phyloP scores from a whole-genome alignment of 495 filamentous ascomycete species.

The Neurospora sp. region DNA sequence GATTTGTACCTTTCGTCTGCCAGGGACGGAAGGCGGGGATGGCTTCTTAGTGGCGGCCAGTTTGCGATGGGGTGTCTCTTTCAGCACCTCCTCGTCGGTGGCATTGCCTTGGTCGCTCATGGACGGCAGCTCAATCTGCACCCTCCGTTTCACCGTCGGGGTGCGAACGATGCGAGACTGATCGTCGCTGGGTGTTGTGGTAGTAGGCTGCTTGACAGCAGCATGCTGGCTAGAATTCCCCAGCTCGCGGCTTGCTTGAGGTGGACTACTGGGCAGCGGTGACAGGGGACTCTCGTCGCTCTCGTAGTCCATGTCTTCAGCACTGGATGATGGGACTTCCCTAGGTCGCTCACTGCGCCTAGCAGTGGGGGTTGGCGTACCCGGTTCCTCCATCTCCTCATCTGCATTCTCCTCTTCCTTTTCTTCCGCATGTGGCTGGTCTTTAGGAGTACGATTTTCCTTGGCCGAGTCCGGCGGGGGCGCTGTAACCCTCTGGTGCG shows the following conservation, averaged over 20 bases:
- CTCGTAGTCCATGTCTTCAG: neutral
- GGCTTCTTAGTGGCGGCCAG: neutral
- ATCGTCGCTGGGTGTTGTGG: neutral
- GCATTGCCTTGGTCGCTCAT: neutral
- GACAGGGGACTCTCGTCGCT: neutral
- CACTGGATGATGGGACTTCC: neutral
- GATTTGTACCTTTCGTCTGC: neutral
- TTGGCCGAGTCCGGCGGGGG: conserved; percentile 2
- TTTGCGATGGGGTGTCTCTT: conserved; percentile 15
- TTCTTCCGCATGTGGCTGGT: conserved; percentile 8
- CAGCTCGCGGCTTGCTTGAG: neutral
- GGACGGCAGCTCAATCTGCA: conserved; percentile 10
- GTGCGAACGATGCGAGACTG: neutral
- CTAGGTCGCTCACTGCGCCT: neutral
- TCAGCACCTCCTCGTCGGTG: conserved; percentile 12
- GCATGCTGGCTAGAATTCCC: neutral
- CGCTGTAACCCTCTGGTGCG: neutral
- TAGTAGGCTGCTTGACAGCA: neutral
- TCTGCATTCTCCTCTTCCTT: conserved; percentile 19
- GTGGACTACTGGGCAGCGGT: neutral
- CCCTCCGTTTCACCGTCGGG: conserved; percentile 4
- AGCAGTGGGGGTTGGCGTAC: conserved; percentile 2
- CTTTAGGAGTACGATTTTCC: conserved; percentile 14
- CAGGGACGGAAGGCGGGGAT: neutral
- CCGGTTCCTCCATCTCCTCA: conserved; percentile 11